Percentiles rank a stretch among this genome's conserved stretches.
Evolutionary conservation across 805 yeast genomes (phyloP).

Genomic region (Kockiozyma suomiensis): DNA sequence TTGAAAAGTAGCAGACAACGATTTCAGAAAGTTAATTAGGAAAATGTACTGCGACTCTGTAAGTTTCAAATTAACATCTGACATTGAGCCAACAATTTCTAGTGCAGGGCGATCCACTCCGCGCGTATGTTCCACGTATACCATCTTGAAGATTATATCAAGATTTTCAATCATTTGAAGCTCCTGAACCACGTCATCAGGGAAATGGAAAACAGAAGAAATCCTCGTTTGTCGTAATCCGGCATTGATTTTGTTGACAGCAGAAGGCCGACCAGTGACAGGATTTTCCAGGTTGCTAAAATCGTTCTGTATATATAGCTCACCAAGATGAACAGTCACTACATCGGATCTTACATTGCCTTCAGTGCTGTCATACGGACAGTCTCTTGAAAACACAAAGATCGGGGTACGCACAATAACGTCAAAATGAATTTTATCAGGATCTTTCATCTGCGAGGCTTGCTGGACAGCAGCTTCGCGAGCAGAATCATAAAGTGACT

Average conservation of each 20-base stretch:
- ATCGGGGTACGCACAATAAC: slow-evolving; percentile 79
- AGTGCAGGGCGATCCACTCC: slow-evolving; percentile 35
- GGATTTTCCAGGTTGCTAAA: slow-evolving; percentile 47
- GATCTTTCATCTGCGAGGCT: slow-evolving; percentile 62
- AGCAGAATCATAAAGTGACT: slow-evolving; percentile 83
- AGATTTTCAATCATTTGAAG: slow-evolving; percentile 67
- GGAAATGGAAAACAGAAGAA: slow-evolving; percentile 61
- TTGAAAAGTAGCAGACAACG: slow-evolving; percentile 34
- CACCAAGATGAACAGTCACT: slow-evolving; percentile 78
- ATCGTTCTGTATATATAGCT: slow-evolving; percentile 66
- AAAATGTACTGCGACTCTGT: slow-evolving; percentile 37
- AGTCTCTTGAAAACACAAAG: slow-evolving; percentile 69
- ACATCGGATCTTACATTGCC: slow-evolving; percentile 51
- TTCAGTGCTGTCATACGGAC: slow-evolving; percentile 42
- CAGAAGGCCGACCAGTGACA: slow-evolving; percentile 26
- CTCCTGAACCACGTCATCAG: slow-evolving; percentile 50
- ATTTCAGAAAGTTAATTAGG: slow-evolving; percentile 31
- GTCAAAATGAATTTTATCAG: slow-evolving; percentile 69
- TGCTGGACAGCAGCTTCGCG: slow-evolving; percentile 86
- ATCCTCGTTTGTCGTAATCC: slow-evolving; percentile 75
- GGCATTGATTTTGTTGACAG: slow-evolving; percentile 60
- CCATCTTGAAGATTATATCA: slow-evolving; percentile 51
- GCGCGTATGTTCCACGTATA: slow-evolving; percentile 38
- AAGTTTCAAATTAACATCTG: slow-evolving; percentile 35
- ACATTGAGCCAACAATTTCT: slow-evolving; percentile 35